Evolutionary conservation across 2,329 filamentous ascomycete genomes (phyloP).

Genomic region (Fonsecaea erecta): DNA sequence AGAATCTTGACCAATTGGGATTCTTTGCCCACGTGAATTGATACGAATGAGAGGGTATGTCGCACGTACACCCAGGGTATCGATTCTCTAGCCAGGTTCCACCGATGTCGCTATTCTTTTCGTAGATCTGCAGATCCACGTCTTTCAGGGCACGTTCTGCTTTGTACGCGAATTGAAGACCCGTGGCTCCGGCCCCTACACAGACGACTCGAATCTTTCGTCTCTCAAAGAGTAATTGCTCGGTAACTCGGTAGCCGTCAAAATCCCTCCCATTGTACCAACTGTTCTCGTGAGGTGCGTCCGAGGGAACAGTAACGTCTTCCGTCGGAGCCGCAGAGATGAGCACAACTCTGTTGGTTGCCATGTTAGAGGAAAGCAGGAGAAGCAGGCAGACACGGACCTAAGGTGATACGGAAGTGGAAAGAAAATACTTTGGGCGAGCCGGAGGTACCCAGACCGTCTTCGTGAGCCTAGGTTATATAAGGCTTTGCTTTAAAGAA

Average conservation of each 20-base stretch:
- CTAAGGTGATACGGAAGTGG: not conserved
- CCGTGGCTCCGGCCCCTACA: slow-evolving; percentile 40
- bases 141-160: slow-evolving; percentile 29
- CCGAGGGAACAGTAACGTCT: slow-evolving; percentile 27
- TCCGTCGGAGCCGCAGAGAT: slow-evolving; percentile 29
- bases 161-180: slow-evolving; percentile 40
- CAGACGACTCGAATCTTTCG: slow-evolving; percentile 33
- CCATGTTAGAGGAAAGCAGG: slow-evolving; percentile 16
- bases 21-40: slow-evolving; percentile 55
- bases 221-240: slow-evolving; percentile 24
- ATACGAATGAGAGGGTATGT: slow-evolving; percentile 58
- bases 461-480: slow-evolving; percentile 5
- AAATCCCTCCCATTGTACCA: slow-evolving; percentile 33
- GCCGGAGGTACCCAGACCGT: not conserved
- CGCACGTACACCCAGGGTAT: slow-evolving; percentile 42
- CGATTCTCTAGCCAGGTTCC: slow-evolving; percentile 43
- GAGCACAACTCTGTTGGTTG: slow-evolving; percentile 21
- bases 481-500: slow-evolving; percentile 2
- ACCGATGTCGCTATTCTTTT: slow-evolving; percentile 40
- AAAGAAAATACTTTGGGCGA: not conserved
- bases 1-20: slow-evolving; percentile 43
- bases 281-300: slow-evolving; percentile 31
- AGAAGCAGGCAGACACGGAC: not conserved
- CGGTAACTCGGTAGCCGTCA: slow-evolving; percentile 30
- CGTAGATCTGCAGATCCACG: slow-evolving; percentile 39